phyloP scores from a whole-genome alignment of 2,329 filamentous ascomycete genomes.

The Hortaea sp. region DNA sequence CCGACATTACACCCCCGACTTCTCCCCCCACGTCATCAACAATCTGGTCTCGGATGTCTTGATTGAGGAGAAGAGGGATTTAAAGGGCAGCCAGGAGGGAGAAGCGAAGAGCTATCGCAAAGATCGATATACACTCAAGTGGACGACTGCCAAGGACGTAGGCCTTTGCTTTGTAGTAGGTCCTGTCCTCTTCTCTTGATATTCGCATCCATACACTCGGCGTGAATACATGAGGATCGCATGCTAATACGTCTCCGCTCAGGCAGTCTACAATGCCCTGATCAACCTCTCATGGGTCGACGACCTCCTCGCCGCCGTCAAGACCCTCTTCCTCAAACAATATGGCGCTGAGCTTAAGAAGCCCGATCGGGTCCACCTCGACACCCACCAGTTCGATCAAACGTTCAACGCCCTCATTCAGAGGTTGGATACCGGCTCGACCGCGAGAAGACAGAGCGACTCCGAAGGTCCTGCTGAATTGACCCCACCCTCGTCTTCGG shows the following conservation, averaged over 20 bases:
- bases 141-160: conserved; percentile 84
- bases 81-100: conserved; percentile 50
- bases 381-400: conserved; percentile 72
- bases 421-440: conserved; percentile 54
- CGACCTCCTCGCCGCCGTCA: conserved; percentile 89
- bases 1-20: conserved; percentile 69
- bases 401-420: conserved; percentile 91
- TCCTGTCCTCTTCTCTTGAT: conserved; percentile 2
- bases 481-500: conserved; percentile 41
- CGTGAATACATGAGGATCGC: neutral
- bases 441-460: conserved; percentile 15
- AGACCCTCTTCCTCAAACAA: conserved; percentile 79
- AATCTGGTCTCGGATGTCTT: conserved; percentile 93
- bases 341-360: conserved; percentile 83
- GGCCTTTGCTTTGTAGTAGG: conserved; percentile 89
- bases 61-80: conserved; percentile 92
- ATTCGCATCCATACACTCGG: too few species aligned
- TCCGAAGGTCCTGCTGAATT: conserved; percentile 33
- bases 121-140: conserved; percentile 91
- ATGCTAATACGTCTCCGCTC: neutral
- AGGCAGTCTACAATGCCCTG: conserved; percentile 95
- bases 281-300: conserved; percentile 96
- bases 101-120: conserved; percentile 63
- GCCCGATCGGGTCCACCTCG: conserved; percentile 64
- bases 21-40: conserved; percentile 69